Evolutionary conservation across 164 flowering plant genomes (phyloP), one percentile per base, ranked within the genome.

Genomic region (Vitis labrusca): DNA sequence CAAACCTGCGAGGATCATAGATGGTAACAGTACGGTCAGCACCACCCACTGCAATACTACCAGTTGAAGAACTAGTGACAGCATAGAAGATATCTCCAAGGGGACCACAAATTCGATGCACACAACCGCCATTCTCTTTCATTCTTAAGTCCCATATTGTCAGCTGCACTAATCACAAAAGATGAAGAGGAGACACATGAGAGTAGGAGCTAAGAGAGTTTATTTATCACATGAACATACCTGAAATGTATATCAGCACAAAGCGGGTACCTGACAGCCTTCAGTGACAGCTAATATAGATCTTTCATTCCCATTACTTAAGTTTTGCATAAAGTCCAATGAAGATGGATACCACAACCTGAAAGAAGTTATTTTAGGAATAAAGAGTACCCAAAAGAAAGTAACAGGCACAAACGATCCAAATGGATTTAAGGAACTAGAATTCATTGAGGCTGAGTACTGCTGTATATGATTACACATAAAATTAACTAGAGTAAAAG

Each of bases 1-100:
- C 75, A 16, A 68, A 93, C 97, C 92, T 91, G 77, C 98, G 92
- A 80, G 93, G 91, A 78, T 93, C 98, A 81, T 91, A 91, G 56
- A 91, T 74, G 29, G 93, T 82, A 57, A 91, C 87, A 71, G 90
- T 85, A 49, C 94, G 94, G 75, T 93, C 97, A 66, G 91, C 85
- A 70, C 98, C 98, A 77, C 89, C 97, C 10, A 82, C 91, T 17
- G 93, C 98, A 79, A 93, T 69, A 73, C 78, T 71, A 74, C 93
- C 87, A 73, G 71, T 74, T 61, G 94, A 83, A 64, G 94, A 85
- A 71, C 81, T 73, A 75, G 85, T 82, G 57, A 88, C 85, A 71
- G 97, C 84, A 84, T 93, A 91, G 16, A 87, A 74, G 52, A 67
- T 79, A 68, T 89, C 85, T 75, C 98, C 98, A 59, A 80, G 61